Base-by-base conservation (phyloP, 768 basidiomycete genomes). In the Aureoboletus auriporus region DNA sequence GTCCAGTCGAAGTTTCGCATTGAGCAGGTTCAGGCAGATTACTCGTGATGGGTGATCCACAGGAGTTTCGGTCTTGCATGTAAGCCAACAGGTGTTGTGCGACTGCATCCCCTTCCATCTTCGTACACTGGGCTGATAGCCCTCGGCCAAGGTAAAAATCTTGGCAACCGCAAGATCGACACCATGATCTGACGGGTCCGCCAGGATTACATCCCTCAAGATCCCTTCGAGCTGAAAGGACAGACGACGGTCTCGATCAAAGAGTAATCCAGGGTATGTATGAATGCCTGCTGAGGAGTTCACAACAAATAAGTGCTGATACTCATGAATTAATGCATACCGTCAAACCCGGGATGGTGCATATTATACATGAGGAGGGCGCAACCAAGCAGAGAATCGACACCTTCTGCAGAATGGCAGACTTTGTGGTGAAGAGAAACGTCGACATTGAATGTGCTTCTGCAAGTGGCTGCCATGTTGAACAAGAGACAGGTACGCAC, bases 401-500 rank as follows among this genome's bases (percentile, higher is more conserved):
- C 36, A 17, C 17, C 36, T 16, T 17, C 36, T 37, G 36, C 6
- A 17, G 36, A 16, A 9, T 37, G 16, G 36, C 36, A 37, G 36
- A 37, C 2, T 17, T 12, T 42, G 0, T n/a, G 13, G 6, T 42
- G 26, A 33, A 47, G 23, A 10, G 34, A 31, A 12, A 29, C 4
- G 36, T 52, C 62, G 0, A 59, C 62, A 46, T 63, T 55, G 16
- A 53, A 57, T 2, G 48, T 58, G 9, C 55, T 57, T 10, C 70
- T 60, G 51, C 73, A 75, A n/a, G 59, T 64, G 7, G 62, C 58
- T 8, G 70, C 71, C 44, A 69, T 61, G 44, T 71, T 66, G 10
- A 63, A 60, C 26, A 69, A 49, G 5, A 58, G 62, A 10, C 27
- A 13, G n/a, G 51, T 47, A 16, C 50, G 30, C 9, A 51, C 47